Evolutionary conservation across 805 yeast genomes (phyloP).

Genomic region (Saturnispora gosingensis): DNA sequence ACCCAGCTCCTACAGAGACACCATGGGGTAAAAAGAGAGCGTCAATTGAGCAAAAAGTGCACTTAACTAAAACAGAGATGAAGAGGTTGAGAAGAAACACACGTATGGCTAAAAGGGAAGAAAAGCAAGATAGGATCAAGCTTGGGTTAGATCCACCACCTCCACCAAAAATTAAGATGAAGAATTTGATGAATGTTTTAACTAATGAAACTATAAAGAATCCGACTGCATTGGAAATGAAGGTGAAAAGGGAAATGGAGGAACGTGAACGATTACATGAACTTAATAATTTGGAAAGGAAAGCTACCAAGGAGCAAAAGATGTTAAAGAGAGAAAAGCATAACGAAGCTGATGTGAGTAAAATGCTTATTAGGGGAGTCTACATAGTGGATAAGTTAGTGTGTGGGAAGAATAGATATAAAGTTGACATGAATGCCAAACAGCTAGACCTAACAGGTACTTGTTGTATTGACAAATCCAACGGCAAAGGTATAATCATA

Average conservation of each 20-base stretch:
- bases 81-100: conserved; percentile 65
- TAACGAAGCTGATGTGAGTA: conserved; percentile 18
- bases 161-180: conserved; percentile 75
- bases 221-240: conserved; percentile 77
- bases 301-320: conserved; percentile 47
- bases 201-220: conserved; percentile 81
- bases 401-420: conserved; percentile 61
- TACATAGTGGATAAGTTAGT: conserved; percentile 45
- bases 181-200: conserved; percentile 77
- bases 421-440: conserved; percentile 73
- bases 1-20: conserved; percentile 60
- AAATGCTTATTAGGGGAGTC: conserved; percentile 49
- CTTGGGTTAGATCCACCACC: conserved; percentile 84
- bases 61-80: conserved; percentile 67
- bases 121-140: conserved; percentile 65
- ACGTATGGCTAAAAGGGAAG: conserved; percentile 54
- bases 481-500: conserved; percentile 45
- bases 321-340: conserved; percentile 42
- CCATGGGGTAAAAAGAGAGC: conserved; percentile 39
- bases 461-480: conserved; percentile 34
- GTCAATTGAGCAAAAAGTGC: conserved; percentile 33
- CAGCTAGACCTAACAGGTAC: conserved; percentile 62
- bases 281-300: conserved; percentile 51
- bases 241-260: conserved; percentile 60
- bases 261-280: conserved; percentile 53